Evolutionary conservation across 148 eudicot species (phyloP), one percentile per base, ranked within the genome.

Genomic region (Vaccinium macrocarpon): DNA sequence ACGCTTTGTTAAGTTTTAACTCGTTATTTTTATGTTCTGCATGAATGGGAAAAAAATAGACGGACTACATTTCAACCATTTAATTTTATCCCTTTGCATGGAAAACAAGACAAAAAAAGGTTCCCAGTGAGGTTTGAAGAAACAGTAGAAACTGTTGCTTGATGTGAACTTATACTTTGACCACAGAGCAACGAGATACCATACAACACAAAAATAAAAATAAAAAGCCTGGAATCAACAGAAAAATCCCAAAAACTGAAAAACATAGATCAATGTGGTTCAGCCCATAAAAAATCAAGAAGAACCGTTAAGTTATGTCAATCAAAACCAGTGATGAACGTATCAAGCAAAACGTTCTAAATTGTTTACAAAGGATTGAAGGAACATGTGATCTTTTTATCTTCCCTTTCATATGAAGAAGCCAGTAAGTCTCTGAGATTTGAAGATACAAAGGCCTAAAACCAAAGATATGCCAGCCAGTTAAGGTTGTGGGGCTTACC

Each of bases 401-500:
- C 73, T 27, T 27, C 73, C 73, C 42, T 62, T 62, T 49, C 66
- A 18, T 51, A 32, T 3, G 8, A 81, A 19, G 19, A 42, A 57
- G 19, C 59, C 52, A 7, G 81, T 13, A 46, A 81, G 52, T 25
- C 55, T 61, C 6, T 23, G 10, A 66, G 8, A 62, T 81, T 81
- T 52, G 32, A 46, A 42, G 23, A 48, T 25, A 52, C 18, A 19
- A 48, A 7, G 1, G 32, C 51, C 25, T 42, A 23, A 46, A 61
- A 62, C 25, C 55, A 56, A 48, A n/a, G 52, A 32, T 23, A 6
- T 19, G 25, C 15, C 51, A 49, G 4, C 51, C 74, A 49, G 15
- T 35, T 13, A 62, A 23, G 35, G 38, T 68, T 74, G 35, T 16
- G 68, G 50, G n/a, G 66, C 83, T 78, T 86, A 96, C 98, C 98